Percentiles rank a stretch among this genome's conserved stretches.
Evolutionary conservation across 345 rosid species (phyloP).

Genomic region (Schrenkiella parvula): DNA sequence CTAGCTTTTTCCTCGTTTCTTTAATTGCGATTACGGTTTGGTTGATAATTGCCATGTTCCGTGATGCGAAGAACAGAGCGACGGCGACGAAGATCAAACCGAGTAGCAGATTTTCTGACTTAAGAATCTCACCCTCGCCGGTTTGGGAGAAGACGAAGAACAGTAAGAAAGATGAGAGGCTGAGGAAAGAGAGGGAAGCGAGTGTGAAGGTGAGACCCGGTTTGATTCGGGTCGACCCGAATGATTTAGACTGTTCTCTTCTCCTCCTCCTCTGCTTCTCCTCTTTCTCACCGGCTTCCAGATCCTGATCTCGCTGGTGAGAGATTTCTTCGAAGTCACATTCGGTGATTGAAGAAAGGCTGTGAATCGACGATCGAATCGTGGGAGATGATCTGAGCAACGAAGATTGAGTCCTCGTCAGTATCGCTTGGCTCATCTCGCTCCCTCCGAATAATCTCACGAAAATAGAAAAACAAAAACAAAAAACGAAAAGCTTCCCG

Average conservation of each 20-base stretch:
- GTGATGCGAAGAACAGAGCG: conserved; percentile 71
- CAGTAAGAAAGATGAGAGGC: conserved; percentile 41
- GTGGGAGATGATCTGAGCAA: conserved; percentile 83
- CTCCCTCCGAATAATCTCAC: conserved; percentile 5
- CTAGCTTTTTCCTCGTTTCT: conserved; percentile 39
- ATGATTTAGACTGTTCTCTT: conserved; percentile 24
- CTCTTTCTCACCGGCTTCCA: conserved; percentile 35
- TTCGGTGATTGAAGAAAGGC: conserved; percentile 64
- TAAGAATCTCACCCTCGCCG: conserved; percentile 52
- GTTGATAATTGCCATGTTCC: conserved; percentile 59
- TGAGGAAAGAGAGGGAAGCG: conserved; percentile 52
- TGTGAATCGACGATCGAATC: conserved; percentile 81
- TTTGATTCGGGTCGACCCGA: conserved; percentile 43
- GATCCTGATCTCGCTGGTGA: conserved; percentile 21
- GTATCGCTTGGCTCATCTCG: conserved; percentile 58
- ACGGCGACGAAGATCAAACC: conserved; percentile 72
- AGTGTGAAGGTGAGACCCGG: conserved; percentile 51
- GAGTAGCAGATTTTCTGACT: conserved; percentile 78
- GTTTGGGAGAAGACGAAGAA: conserved; percentile 47
- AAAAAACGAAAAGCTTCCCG: neutral
- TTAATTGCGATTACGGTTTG: conserved; percentile 43
- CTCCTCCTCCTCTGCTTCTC: conserved; percentile 34
- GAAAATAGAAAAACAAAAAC: too few species aligned
- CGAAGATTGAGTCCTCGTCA: conserved; percentile 75
- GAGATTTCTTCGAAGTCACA: conserved; percentile 34